Evolutionary conservation across 148 eudicot species (phyloP).

Genomic region (Rhododendron griersonianum): DNA sequence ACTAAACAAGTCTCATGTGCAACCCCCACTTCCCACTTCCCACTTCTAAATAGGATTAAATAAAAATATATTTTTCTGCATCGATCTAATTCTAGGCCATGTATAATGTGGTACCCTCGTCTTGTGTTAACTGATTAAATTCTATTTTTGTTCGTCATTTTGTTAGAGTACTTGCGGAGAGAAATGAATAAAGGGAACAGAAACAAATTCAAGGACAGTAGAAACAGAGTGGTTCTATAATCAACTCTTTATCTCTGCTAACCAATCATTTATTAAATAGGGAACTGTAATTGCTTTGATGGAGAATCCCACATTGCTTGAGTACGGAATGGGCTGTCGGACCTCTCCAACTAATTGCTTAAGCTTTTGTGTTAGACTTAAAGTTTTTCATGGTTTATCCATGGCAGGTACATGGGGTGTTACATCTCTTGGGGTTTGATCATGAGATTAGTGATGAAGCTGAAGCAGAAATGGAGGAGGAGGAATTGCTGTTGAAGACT

Average conservation of each 20-base stretch:
- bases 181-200: too few species aligned
- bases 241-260: neutral
- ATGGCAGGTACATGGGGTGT: conserved; percentile 79
- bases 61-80: neutral
- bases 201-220: neutral
- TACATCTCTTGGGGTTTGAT: conserved; percentile 93
- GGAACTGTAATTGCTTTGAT: conserved; percentile 5
- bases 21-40: neutral
- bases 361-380: neutral
- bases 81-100: neutral
- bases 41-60: neutral
- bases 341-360: neutral
- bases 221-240: neutral
- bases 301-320: neutral
- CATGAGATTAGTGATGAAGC: conserved; percentile 93
- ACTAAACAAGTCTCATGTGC: neutral
- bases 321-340: neutral
- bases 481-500: conserved; percentile 54
- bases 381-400: neutral
- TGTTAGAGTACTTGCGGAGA: too few species aligned
- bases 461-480: conserved; percentile 90
- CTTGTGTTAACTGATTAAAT: neutral
- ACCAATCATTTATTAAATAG: neutral
- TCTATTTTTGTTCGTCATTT: neutral
- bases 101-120: too few species aligned